Evolutionary conservation across 257 asterid genomes (phyloP).

Genomic region (Solanum gandarillasii): DNA sequence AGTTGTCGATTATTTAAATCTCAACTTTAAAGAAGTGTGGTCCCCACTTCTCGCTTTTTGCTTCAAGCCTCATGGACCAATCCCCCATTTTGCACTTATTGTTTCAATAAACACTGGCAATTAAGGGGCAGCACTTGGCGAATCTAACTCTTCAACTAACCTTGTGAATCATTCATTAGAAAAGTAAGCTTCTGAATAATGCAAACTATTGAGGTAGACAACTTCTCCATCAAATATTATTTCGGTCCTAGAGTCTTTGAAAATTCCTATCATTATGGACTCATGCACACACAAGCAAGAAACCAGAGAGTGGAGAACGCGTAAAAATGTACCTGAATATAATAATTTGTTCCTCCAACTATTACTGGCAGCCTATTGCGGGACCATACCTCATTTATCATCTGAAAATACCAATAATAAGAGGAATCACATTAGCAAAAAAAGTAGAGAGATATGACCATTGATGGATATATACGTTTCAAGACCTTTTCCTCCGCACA

Average conservation of each 20-base stretch:
- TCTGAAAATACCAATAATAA: constrained; percentile 24
- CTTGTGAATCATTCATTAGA: neutral
- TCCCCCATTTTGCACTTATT: neutral
- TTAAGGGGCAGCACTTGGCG: neutral
- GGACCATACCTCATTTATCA: constrained; percentile 66
- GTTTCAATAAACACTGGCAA: neutral
- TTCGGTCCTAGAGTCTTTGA: neutral
- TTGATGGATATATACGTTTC: neutral
- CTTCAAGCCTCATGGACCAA: neutral
- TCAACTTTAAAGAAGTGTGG: neutral
- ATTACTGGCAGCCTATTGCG: constrained; percentile 77
- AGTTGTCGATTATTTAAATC: neutral
- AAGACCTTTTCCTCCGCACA: neutral
- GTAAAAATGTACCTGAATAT: constrained; percentile 60
- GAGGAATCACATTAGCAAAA: neutral
- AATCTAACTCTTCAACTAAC: neutral
- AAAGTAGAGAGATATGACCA: neutral
- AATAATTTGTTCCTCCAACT: constrained; percentile 97
- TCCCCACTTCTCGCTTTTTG: neutral
- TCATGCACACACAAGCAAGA: neutral
- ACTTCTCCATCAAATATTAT: neutral
- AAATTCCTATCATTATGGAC: neutral
- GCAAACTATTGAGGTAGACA: neutral
- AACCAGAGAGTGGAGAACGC: neutral
- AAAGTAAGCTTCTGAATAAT: neutral